Evolutionary conservation across 1,139 yeast species (phyloP).

Genomic region (Blastobotrys petasosporus): DNA sequence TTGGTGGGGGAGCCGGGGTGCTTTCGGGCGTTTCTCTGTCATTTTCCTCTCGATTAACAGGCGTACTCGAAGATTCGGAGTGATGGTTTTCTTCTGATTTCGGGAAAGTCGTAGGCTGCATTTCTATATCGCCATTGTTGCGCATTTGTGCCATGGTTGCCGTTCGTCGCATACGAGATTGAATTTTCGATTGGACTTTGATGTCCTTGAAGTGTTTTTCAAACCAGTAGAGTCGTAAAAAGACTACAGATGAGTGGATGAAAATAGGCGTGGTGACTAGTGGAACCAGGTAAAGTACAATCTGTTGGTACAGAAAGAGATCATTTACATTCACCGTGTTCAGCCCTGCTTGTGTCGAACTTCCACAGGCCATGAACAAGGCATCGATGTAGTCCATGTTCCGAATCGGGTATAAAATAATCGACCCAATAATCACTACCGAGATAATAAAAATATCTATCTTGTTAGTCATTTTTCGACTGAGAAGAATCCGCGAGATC

Average conservation of each 20-base stretch:
- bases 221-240: slow-evolving; percentile 83
- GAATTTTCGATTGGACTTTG: slow-evolving; percentile 62
- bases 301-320: slow-evolving; percentile 69
- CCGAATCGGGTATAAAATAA: slow-evolving; percentile 64
- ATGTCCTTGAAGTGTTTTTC: slow-evolving; percentile 83
- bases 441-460: slow-evolving; percentile 32
- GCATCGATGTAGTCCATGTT: slow-evolving; percentile 71
- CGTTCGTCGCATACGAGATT: slow-evolving; percentile 73
- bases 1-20: slow-evolving; percentile 10
- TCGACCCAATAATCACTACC: slow-evolving; percentile 51
- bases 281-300: slow-evolving; percentile 39
- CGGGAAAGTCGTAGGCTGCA: neutral
- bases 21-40: neutral
- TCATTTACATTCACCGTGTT: slow-evolving; percentile 67
- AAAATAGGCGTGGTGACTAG: slow-evolving; percentile 80
- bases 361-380: slow-evolving; percentile 67
- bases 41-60: no score
- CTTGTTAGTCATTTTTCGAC: neutral
- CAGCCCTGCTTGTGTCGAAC: slow-evolving; percentile 87
- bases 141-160: slow-evolving; percentile 56
- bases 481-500: neutral
- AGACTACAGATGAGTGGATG: slow-evolving; percentile 73
- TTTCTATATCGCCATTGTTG: slow-evolving; percentile 13
- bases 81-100: no score
- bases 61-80: no score